A percentile compares a stretch with the other conserved stretches of the same genome.
Evolutionary conservation across 2,329 filamentous ascomycete species (phyloP).

Genomic region (Fusarium longipes): DNA sequence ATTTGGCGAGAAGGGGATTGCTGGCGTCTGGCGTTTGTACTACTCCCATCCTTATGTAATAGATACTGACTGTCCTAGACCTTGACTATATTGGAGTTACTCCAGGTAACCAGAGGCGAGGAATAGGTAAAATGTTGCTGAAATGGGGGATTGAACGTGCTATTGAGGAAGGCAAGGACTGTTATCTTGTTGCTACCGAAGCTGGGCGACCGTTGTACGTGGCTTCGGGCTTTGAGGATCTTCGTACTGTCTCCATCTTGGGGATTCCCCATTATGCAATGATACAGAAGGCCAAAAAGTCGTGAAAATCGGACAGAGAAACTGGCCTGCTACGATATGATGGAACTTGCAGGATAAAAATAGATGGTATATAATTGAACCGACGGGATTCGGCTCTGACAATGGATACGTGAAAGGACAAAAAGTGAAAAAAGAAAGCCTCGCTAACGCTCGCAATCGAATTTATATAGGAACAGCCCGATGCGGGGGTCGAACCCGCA

Average conservation of each 20-base stretch:
- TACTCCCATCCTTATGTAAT: accelerated
- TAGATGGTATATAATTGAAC: too few species aligned
- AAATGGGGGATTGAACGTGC: conserved; percentile 7
- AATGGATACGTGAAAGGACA: too few species aligned
- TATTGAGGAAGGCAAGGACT: not conserved
- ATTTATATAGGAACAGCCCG: conserved; percentile 53
- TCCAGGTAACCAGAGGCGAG: conserved; percentile 8
- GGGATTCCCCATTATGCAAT: conserved; percentile 21
- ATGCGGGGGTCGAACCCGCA: conserved; percentile 65
- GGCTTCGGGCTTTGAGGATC: conserved; percentile 4
- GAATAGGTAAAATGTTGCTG: conserved; percentile 6
- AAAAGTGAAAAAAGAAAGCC: not conserved
- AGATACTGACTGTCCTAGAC: not conserved
- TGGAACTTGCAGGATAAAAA: not conserved
- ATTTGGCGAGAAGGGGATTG: conserved; percentile 5
- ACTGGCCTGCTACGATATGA: not conserved
- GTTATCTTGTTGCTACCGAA: conserved; percentile 15
- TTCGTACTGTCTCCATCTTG: conserved; percentile 1
- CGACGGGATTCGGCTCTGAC: too few species aligned
- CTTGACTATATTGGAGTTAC: conserved; percentile 20
- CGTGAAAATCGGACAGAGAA: not conserved
- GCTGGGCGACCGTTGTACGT: conserved; percentile 11
- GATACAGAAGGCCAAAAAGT: not conserved
- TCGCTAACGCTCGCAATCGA: conserved; percentile 34
- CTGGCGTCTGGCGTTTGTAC: conserved; percentile 15